Conservation (phyloP, 208 protist species). For the Leishmania tarentolae region DNA sequence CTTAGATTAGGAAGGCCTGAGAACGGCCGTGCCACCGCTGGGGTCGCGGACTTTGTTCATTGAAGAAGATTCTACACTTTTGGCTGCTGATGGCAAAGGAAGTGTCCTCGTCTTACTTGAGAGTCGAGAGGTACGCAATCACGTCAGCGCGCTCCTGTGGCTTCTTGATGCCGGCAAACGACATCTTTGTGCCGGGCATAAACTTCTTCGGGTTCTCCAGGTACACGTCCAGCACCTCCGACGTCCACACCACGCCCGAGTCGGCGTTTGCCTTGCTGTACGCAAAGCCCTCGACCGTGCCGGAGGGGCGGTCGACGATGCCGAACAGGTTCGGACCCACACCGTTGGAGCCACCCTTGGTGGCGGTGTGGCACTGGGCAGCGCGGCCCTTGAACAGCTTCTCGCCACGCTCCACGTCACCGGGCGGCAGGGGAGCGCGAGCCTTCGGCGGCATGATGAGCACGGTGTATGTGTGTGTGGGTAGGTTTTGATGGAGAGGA, state of each 20-base stretch:
- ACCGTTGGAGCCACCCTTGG: slow-evolving; percentile 89
- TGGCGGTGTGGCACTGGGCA: slow-evolving; percentile 93
- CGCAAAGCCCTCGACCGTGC: slow-evolving; percentile 89
- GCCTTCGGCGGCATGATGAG: slow-evolving; percentile 71
- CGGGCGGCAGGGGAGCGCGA: slow-evolving; percentile 66
- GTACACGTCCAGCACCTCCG: slow-evolving; percentile 94
- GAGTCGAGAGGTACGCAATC: slow-evolving; percentile 93
- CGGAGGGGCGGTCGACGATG: slow-evolving; percentile 92
- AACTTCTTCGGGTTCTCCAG: slow-evolving; percentile 98
- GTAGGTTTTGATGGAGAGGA: slow-evolving; percentile 6
- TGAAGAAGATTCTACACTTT: neutral
- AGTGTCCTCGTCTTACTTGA: slow-evolving; percentile 14
- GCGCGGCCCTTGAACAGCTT: slow-evolving; percentile 95
- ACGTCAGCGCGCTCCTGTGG: slow-evolving; percentile 93
- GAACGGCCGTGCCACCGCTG: neutral
- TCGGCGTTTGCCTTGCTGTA: slow-evolving; percentile 97
- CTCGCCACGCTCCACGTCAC: slow-evolving; percentile 82
- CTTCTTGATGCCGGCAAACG: slow-evolving; percentile 96
- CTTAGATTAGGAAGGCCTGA: neutral
- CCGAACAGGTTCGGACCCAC: slow-evolving; percentile 93
- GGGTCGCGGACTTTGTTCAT: neutral
- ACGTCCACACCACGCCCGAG: slow-evolving; percentile 92
- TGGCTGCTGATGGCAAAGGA: neutral
- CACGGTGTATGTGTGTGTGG: slow-evolving; percentile 3
- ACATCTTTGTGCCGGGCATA: slow-evolving; percentile 98